phyloP scores from a whole-genome alignment of 192 early-diverging fungal species.

The Haplosporangium gracile region DNA sequence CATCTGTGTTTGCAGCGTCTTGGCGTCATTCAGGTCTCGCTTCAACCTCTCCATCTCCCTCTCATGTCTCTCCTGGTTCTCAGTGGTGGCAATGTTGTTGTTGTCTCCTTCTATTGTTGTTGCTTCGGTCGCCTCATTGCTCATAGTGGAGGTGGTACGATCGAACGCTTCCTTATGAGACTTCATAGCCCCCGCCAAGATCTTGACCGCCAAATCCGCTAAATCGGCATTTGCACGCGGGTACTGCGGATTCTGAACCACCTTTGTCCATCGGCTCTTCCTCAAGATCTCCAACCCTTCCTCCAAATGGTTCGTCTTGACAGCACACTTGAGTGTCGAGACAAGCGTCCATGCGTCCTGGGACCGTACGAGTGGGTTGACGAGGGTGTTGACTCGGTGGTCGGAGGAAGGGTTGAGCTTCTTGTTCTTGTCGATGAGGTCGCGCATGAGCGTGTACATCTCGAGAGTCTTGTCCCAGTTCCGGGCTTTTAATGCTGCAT shows the following conservation, averaged over 20 bases:
- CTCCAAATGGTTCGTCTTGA: slow-evolving; percentile 37
- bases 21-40: slow-evolving; percentile 2
- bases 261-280: slow-evolving; percentile 24
- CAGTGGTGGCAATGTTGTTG: neutral
- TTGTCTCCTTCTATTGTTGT: neutral
- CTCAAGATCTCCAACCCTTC: slow-evolving; percentile 32
- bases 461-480: slow-evolving; percentile 47
- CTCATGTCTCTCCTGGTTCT: neutral
- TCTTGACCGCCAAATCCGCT: slow-evolving; percentile 20
- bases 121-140: neutral
- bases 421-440: slow-evolving; percentile 15
- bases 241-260: slow-evolving; percentile 22
- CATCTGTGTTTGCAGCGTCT: neutral
- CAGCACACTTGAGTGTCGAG: slow-evolving; percentile 30
- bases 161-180: neutral
- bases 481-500: slow-evolving; percentile 21
- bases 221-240: slow-evolving; percentile 41
- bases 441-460: slow-evolving; percentile 29
- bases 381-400: neutral
- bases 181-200: slow-evolving; percentile 13
- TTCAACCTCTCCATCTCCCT: neutral
- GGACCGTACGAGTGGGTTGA: slow-evolving; percentile 13
- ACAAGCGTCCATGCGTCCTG: slow-evolving; percentile 43
- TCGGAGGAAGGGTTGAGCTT: neutral
- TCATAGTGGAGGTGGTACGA: neutral